phyloP scores from a whole-genome alignment of 345 rosid genomes.

The Salix dunnii region DNA sequence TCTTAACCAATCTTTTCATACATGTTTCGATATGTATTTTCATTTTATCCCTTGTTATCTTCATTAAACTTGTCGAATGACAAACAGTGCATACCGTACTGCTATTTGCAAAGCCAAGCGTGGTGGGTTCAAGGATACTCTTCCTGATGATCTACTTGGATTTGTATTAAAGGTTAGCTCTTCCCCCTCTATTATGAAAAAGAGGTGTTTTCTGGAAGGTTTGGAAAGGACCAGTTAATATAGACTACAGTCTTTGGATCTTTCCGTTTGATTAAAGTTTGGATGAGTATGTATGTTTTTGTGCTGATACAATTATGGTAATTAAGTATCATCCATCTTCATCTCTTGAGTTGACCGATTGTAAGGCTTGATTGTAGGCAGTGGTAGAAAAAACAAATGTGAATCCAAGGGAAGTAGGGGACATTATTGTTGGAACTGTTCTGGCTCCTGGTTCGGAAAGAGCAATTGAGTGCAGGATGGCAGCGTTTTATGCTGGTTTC shows the following conservation, averaged over 20 bases:
- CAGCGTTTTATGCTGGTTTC: constrained; percentile 87
- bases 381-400: constrained; percentile 63
- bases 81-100: constrained; percentile 74
- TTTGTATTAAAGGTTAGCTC: constrained; percentile 72
- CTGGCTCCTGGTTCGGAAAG: constrained; percentile 79
- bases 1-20: neutral
- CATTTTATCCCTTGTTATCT: neutral
- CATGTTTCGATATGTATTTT: neutral
- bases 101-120: constrained; percentile 86
- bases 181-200: neutral
- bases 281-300: too few relatives aligned
- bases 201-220: neutral
- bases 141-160: constrained; percentile 76
- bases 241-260: neutral
- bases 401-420: constrained; percentile 84
- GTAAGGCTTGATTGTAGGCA: constrained; percentile 41
- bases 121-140: constrained; percentile 93
- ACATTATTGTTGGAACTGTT: constrained; percentile 92
- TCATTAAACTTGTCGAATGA: neutral
- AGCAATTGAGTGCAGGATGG: constrained; percentile 85
- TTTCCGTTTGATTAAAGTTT: too few relatives aligned
- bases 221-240: neutral
- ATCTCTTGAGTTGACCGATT: too few relatives aligned
- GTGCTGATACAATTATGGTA: too few relatives aligned
- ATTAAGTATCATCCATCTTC: too few relatives aligned